A percentile compares a stretch with the other conserved stretches of the same genome.
phyloP scores from a whole-genome alignment of 139 green algal species.

The Spirogloea muscicola region DNA sequence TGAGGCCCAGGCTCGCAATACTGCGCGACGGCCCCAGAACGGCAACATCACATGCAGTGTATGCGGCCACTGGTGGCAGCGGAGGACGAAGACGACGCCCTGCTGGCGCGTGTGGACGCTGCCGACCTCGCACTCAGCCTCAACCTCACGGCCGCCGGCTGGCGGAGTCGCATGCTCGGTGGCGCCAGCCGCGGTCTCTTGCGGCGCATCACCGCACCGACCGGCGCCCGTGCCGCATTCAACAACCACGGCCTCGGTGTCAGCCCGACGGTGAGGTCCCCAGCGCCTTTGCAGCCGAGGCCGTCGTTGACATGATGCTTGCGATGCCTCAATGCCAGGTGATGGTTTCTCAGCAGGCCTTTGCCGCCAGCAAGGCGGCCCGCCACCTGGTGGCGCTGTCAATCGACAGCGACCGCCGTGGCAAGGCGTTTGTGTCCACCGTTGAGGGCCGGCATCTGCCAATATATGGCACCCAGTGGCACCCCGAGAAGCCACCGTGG shows the following conservation, averaged over 20 bases:
- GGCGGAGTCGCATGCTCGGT: slow-evolving; percentile 20
- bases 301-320: too few species aligned
- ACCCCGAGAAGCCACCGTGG: slow-evolving; percentile 38
- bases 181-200: slow-evolving; percentile 40
- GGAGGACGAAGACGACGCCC: neutral
- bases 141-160: slow-evolving; percentile 25
- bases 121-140: slow-evolving; percentile 41
- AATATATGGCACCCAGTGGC: slow-evolving; percentile 43
- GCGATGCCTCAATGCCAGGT: too few species aligned
- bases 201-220: slow-evolving; percentile 22
- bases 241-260: slow-evolving; percentile 46
- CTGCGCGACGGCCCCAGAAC: too few species aligned
- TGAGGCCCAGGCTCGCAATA: neutral
- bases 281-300: too few species aligned
- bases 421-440: slow-evolving; percentile 38
- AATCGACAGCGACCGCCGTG: slow-evolving; percentile 34
- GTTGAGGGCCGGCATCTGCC: slow-evolving; percentile 25
- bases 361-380: slow-evolving; percentile 1
- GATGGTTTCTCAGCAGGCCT: too few species aligned
- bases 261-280: slow-evolving; percentile 23
- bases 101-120: slow-evolving; percentile 23
- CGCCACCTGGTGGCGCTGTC: slow-evolving; percentile 36
- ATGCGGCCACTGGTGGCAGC: neutral
- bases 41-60: neutral
- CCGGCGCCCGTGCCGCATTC: slow-evolving; percentile 37